Conservation (phyloP, 495 filamentous ascomycete genomes). For the Talaromyces liani region DNA sequence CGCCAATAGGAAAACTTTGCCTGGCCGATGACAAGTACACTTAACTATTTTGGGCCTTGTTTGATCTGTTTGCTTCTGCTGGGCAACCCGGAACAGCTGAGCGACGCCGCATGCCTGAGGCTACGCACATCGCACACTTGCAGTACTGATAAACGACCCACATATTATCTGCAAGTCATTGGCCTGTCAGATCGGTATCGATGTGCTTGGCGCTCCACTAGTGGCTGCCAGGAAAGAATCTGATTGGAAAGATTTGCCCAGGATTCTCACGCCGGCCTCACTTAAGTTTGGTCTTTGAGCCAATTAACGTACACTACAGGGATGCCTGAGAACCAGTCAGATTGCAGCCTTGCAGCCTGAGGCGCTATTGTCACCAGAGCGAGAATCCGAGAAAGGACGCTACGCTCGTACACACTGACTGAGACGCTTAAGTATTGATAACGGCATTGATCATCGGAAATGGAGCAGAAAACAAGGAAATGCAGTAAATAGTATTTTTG, state of each 20-base stretch:
- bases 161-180: neutral
- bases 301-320: neutral
- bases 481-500: neutral
- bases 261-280: neutral
- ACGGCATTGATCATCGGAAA: constrained; percentile 8
- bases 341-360: neutral
- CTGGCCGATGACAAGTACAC: neutral
- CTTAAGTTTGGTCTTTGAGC: neutral
- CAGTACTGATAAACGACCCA: constrained; percentile 10
- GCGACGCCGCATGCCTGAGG: neutral
- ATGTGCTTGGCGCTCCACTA: neutral
- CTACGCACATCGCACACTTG: neutral
- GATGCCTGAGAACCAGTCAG: neutral
- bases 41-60: neutral
- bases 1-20: constrained; percentile 5
- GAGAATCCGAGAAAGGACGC: neutral
- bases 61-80: neutral
- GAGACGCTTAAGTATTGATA: no score
- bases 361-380: neutral
- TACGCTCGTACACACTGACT: constrained; percentile 6
- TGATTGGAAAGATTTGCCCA: neutral
- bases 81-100: neutral
- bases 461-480: neutral
- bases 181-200: neutral
- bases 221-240: neutral